phyloP scores from a whole-genome alignment of 2,329 filamentous ascomycete genomes.

The Fusarium citri region DNA sequence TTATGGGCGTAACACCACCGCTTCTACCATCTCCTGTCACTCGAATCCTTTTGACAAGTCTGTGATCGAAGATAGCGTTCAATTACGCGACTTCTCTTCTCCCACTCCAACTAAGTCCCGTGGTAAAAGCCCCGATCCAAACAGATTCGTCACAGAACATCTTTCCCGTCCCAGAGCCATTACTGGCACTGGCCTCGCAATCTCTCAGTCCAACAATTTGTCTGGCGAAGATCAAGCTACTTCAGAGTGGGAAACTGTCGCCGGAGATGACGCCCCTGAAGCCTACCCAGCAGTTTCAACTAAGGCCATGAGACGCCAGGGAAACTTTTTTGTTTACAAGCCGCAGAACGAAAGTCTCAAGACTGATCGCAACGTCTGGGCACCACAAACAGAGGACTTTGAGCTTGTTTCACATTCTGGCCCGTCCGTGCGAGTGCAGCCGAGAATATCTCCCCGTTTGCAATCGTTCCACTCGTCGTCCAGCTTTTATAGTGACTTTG shows the following conservation, averaged over 20 bases:
- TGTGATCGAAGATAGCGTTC: constrained; percentile 13
- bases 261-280: constrained; percentile 43
- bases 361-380: constrained; percentile 4
- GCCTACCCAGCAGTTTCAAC: constrained; percentile 10
- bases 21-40: constrained; percentile 26
- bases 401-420: constrained; percentile 26
- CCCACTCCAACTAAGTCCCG: constrained; percentile 8
- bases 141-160: constrained; percentile 32
- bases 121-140: constrained; percentile 11
- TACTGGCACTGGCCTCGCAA: background rate
- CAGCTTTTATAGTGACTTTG: constrained; percentile 45
- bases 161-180: constrained; percentile 13
- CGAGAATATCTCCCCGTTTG: constrained; percentile 19
- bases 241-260: constrained; percentile 50
- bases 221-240: constrained; percentile 34
- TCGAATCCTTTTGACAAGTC: constrained; percentile 28
- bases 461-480: constrained; percentile 47
- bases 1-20: constrained; percentile 31
- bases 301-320: constrained; percentile 18
- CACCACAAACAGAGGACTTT: constrained; percentile 19
- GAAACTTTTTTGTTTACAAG: constrained; percentile 32
- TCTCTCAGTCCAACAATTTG: background rate
- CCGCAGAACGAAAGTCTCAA: constrained; percentile 10
- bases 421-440: constrained; percentile 19
- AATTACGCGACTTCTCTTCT: constrained; percentile 25